These are phyloP conservation scores for Selaginella tamariscina DNA, from an alignment of 75 land plant species.

Conservation along the genomic window DNA sequence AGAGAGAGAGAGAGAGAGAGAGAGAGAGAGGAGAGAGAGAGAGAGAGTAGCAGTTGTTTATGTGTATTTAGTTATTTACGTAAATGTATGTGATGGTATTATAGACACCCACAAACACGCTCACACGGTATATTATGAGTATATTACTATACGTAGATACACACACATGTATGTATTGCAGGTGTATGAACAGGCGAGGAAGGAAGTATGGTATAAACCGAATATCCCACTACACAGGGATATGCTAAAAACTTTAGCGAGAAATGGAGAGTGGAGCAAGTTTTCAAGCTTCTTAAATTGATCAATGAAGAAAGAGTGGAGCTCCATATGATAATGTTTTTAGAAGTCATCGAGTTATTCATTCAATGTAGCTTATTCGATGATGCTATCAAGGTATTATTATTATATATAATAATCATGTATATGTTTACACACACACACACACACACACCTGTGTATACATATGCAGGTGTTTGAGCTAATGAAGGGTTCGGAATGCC, in stretches of 20 bases:
- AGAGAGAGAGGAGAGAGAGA: too few relatives aligned
- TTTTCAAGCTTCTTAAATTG: background rate
- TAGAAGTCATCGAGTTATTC: background rate
- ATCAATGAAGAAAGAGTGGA: background rate
- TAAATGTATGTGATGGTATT: background rate
- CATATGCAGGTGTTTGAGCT: background rate
- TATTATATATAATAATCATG: too few relatives aligned
- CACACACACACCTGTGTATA: too few relatives aligned
- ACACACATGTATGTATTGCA: too few relatives aligned
- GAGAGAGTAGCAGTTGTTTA: background rate
- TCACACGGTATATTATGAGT: too few relatives aligned
- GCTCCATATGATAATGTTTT: background rate
- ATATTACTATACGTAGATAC: too few relatives aligned
- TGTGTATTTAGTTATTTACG: background rate
- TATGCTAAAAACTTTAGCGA: constrained; percentile 74
- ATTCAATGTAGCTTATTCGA: background rate
- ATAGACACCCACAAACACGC: too few relatives aligned
- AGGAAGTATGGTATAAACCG: constrained; percentile 87
- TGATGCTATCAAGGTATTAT: background rate
- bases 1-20: too few relatives aligned
- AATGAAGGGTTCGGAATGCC: background rate
- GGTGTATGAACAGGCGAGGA: constrained; percentile 69
- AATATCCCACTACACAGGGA: constrained; percentile 75
- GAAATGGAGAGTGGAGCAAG: constrained; percentile 33
- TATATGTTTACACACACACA: too few relatives aligned